A percentile compares a stretch with the other conserved stretches of the same genome.
Evolutionary conservation across 2,329 filamentous ascomycete species (phyloP).

Genomic region (Pestalotiopsis sp.): DNA sequence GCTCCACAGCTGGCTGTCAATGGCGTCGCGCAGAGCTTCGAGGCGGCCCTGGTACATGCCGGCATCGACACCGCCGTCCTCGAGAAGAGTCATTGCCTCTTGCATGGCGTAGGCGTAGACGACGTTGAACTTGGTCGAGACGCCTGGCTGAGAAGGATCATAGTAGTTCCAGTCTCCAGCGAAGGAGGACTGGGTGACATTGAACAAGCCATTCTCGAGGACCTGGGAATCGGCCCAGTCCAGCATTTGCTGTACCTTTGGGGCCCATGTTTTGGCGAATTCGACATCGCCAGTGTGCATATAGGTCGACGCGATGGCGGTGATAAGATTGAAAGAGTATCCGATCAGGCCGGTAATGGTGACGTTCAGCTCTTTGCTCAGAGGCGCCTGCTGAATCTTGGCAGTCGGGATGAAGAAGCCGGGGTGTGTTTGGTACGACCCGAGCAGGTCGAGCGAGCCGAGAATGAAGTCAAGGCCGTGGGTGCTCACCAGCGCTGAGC

Average conservation of each 20-base stretch:
- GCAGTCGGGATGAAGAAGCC: constrained; percentile 33
- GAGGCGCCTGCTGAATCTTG: constrained; percentile 31
- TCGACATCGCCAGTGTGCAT: constrained; percentile 26
- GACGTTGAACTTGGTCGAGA: constrained; percentile 32
- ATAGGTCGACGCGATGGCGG: constrained; percentile 28
- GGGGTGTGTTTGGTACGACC: constrained; percentile 26
- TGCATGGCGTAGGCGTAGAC: constrained; percentile 32
- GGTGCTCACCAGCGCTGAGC: constrained; percentile 27
- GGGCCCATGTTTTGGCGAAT: constrained; percentile 28
- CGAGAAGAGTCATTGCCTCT: constrained; percentile 22
- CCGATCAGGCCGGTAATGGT: constrained; percentile 33
- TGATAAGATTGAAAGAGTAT: constrained; percentile 32
- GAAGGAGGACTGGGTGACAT: constrained; percentile 25
- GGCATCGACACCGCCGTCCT: constrained; percentile 20
- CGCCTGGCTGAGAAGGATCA: constrained; percentile 28
- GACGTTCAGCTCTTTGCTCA: constrained; percentile 17
- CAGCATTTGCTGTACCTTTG: constrained; percentile 28
- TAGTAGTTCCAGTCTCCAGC: constrained; percentile 37
- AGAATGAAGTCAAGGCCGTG: constrained; percentile 24
- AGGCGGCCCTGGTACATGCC: constrained; percentile 25
- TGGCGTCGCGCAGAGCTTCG: constrained; percentile 22
- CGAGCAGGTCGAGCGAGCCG: constrained; percentile 28
- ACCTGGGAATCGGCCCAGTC: constrained; percentile 34
- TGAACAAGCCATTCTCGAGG: constrained; percentile 24
- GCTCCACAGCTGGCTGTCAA: constrained; percentile 27